Evolutionary conservation across 306 rosid species (phyloP), one percentile per base, ranked within the genome.

Genomic region (Vigna unguiculata): DNA sequence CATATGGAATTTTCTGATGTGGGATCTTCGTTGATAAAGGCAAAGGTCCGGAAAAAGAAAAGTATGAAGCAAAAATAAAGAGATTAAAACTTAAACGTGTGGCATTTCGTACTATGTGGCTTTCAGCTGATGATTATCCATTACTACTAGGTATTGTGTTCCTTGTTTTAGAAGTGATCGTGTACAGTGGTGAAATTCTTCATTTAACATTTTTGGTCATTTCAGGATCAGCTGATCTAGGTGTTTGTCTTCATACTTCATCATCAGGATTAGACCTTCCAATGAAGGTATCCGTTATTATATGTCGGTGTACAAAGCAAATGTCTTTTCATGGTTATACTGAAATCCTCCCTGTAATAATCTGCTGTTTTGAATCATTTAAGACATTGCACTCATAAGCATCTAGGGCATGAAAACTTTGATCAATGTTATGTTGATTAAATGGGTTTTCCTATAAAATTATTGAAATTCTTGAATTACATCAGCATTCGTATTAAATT

Each of bases 261-360:
- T 95, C 99, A 47, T 95, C 99, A 17, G 99, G 97, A 78, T 81
- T 95, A 78, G 99, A 95, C 86, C 99, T 92, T 85, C 99, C 99
- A 40, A 95, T 92, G 99, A 95, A 95, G 99, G 99, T 92, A 86
- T 15, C 67, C 49, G 32, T 76, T 54, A 28, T 62, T 32, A 9
- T 46, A 58, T 74, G 63, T 52, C 57, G 46, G 61, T 25, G 43
- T 32, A 28, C 40, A 46, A 9, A 30, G 36, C 32, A 66, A 16
- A 48, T 58, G 49, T 58, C 11, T 61, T 46, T 30, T 30, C 54
- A 45, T 17, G 16, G 51, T 71, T 64, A 41, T 32, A 54, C 70
- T 46, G 63, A 38, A 69, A 52, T 61, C 28, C 30, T 25, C 54
- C 66, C 43, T 60, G 5, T 57, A 49, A 13, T 51, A 70, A 15